Conservation (phyloP, 208 protist genomes). For the Crithidia thermophila region DNA sequence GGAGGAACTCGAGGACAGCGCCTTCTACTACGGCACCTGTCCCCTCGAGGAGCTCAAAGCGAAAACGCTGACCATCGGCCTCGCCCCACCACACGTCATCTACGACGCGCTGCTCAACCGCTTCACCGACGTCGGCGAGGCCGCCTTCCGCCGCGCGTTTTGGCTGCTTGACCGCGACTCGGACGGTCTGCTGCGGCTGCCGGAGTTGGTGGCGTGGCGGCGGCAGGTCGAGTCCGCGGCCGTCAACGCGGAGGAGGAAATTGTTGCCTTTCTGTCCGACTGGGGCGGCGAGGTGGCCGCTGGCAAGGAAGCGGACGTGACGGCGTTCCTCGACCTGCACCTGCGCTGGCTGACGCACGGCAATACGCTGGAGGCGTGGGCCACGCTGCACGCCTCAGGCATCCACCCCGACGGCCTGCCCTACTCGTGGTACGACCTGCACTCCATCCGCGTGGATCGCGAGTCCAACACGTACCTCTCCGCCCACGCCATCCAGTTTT, state of each 20-base stretch:
- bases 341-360: constrained; percentile 42
- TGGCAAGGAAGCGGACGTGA: constrained; percentile 18
- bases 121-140: constrained; percentile 61
- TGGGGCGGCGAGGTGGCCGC: constrained; percentile 22
- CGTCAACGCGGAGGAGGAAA: constrained; percentile 40
- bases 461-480: constrained; percentile 87
- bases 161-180: constrained; percentile 86
- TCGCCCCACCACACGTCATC: constrained; percentile 77
- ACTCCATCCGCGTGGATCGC: constrained; percentile 55
- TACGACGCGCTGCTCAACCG: constrained; percentile 55
- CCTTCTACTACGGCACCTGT: constrained; percentile 73
- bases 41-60: constrained; percentile 38
- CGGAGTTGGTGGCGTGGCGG: constrained; percentile 73
- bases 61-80: constrained; percentile 39
- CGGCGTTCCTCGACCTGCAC: constrained; percentile 47
- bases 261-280: constrained; percentile 33
- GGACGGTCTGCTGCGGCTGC: constrained; percentile 58
- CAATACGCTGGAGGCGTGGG: constrained; percentile 62
- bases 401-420: constrained; percentile 71
- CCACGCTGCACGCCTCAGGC: constrained; percentile 70
- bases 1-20: constrained; percentile 40
- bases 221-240: constrained; percentile 41
- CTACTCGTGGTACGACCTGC: constrained; percentile 83
- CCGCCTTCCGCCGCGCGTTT: constrained; percentile 71
- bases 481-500: constrained; percentile 78